These are phyloP conservation scores for Onygenales sp. DNA, from an alignment of 2,329 filamentous ascomycete genomes.

Conservation along the genomic window DNA sequence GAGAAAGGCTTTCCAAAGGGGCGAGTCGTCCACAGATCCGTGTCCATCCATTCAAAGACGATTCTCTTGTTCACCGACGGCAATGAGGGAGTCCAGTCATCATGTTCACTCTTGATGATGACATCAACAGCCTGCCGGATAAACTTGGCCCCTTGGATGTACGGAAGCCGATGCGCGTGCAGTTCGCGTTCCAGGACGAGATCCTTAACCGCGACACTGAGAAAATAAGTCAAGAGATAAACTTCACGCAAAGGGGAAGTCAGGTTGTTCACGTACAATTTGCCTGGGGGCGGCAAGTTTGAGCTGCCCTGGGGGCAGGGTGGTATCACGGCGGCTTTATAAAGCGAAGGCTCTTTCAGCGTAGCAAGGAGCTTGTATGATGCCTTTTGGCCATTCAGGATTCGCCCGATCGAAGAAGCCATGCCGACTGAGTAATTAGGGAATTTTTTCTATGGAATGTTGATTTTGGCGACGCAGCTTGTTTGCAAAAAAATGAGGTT, in stretches of 20 bases:
- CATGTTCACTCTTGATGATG: slow-evolving; percentile 6
- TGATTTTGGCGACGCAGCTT: too few relatives aligned
- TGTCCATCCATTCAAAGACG: slow-evolving; percentile 10
- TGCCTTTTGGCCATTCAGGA: slow-evolving; percentile 8
- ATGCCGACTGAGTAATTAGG: not conserved
- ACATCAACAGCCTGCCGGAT: slow-evolving; percentile 8
- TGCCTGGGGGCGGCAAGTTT: not conserved
- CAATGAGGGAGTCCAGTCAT: slow-evolving; percentile 6
- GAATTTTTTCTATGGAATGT: too few relatives aligned
- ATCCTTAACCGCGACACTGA: slow-evolving; percentile 8
- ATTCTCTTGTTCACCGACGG: slow-evolving; percentile 8
- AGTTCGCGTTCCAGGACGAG: slow-evolving; percentile 6
- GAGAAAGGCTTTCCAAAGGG: slow-evolving; percentile 9
- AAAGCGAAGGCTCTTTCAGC: slow-evolving; percentile 8
- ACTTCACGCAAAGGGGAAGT: not conserved
- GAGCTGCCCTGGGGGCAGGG: not conserved
- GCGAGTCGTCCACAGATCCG: slow-evolving; percentile 7
- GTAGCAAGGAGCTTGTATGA: slow-evolving; percentile 7
- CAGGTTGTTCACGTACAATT: not conserved
- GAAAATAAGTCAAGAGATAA: not conserved
- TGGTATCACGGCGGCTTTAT: slow-evolving; percentile 7
- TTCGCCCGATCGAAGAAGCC: slow-evolving; percentile 5
- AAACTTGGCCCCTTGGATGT: slow-evolving; percentile 7
- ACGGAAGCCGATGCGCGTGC: slow-evolving; percentile 7
- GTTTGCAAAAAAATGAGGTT: too few relatives aligned